Evolutionary conservation across 2,329 filamentous ascomycete genomes (phyloP), one percentile per base, ranked within the genome.

Genomic region (Domatiomyces catenatus): DNA sequence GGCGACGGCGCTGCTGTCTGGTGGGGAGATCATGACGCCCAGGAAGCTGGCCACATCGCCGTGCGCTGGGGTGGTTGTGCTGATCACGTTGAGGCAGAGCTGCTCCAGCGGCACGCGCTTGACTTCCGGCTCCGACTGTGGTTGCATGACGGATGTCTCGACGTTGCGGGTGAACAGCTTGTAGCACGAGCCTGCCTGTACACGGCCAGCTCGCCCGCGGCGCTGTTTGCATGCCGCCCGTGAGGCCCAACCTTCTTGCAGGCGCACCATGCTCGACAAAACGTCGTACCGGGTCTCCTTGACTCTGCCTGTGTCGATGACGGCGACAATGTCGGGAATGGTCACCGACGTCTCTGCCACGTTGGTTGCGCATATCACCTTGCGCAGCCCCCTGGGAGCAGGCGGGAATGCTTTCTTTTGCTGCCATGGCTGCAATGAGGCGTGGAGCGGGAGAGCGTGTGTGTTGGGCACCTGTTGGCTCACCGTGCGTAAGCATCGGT

Each of bases 271-370:
- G 63, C 94, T 94, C 64, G 84, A 94, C 55, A 83, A 77, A 0
- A 87, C 80, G 64, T 96, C 92, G 60, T 89, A 96, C 63, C 86
- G 90, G 0, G 89, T 98, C 67, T 98, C 90, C 63, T 98, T 98
- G 53, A 98, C 92, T 49, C 87, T 82, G 24, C 92, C 92, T 8
- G 84, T 92, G 64, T 98, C 92, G 56, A 98, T 90, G 45, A 98
- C 92, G 1, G 86, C 90, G 2, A 96, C 85, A 49, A 98, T 86
- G 63, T 98, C 92, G 63, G 95, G 89, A 53, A 98, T 98, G 0
- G 92, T 98, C 64, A 98, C 96, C 1, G 92, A 96, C 0, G 92
- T 98, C 66, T 98, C 92, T 1, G 92, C 92, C 2, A 98, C 90
- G 61, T 98, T 98, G 44, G 92, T 98, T 1, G 92, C 86, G 5